A percentile compares a stretch with the other conserved stretches of the same genome.
phyloP scores from a whole-genome alignment of 2,329 filamentous ascomycete genomes.

The Monosporascus sp. region DNA sequence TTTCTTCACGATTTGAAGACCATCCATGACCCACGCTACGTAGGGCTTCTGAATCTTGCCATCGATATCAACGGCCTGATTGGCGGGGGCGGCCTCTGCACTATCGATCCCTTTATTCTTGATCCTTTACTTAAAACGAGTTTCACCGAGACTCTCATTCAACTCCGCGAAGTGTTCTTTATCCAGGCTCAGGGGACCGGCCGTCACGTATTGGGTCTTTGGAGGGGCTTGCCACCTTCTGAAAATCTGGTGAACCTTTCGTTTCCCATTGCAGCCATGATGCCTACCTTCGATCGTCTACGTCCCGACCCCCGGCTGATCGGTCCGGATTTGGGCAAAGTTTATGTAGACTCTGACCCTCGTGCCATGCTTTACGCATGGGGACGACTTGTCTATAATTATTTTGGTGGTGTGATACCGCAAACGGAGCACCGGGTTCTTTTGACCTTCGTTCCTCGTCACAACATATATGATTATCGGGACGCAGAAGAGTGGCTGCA shows the following conservation, averaged over 20 bases:
- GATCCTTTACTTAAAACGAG: neutral
- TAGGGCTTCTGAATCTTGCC: constrained; percentile 10
- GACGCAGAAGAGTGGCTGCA: constrained; percentile 2
- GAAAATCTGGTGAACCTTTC: constrained; percentile 1
- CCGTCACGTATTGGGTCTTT: neutral
- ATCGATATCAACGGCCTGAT: neutral
- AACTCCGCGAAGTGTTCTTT: constrained; percentile 8
- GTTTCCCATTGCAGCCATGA: constrained; percentile 4
- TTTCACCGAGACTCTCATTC: constrained; percentile 3
- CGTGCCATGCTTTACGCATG: neutral
- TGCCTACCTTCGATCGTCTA: constrained; percentile 5
- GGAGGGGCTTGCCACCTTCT: neutral
- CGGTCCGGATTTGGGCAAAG: neutral
- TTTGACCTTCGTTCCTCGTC: neutral
- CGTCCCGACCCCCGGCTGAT: constrained; percentile 5
- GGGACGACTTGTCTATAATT: neutral
- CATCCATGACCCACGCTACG: constrained; percentile 4
- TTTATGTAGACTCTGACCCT: neutral
- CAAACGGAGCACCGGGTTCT: constrained; percentile 1
- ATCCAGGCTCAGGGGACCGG: neutral
- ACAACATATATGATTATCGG: neutral
- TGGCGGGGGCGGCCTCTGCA: neutral
- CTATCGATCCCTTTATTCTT: neutral
- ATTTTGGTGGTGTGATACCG: neutral
- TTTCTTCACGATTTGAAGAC: constrained; percentile 10